Percentiles rank a stretch among this genome's conserved stretches.
Conservation (phyloP, 2,329 filamentous ascomycete species). For the Penicillium crustosum region DNA sequence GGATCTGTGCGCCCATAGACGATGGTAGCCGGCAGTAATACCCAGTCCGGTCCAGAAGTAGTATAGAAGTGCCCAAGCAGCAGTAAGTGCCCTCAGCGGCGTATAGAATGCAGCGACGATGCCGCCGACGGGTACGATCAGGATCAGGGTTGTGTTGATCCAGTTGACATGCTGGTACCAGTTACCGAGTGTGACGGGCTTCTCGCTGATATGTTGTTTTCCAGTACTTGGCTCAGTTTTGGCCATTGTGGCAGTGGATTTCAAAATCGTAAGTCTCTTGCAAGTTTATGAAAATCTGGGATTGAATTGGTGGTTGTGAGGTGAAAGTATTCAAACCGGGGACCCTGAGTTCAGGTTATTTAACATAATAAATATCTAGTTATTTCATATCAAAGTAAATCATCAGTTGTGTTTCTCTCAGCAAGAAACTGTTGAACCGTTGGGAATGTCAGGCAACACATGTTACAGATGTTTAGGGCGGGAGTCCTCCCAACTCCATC, state of each 20-base stretch:
- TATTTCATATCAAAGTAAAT: neutral
- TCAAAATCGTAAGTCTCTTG: neutral
- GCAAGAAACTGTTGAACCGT: constrained; percentile 12
- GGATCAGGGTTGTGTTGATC: constrained; percentile 77
- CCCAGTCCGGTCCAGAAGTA: constrained; percentile 78
- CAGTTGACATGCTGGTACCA: constrained; percentile 89
- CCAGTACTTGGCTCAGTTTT: neutral
- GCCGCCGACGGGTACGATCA: constrained; percentile 70
- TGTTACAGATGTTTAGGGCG: neutral
- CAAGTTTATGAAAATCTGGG: neutral
- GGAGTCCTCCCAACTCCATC: neutral
- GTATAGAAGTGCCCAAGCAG: constrained; percentile 68
- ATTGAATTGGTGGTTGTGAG: neutral
- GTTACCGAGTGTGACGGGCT: constrained; percentile 72
- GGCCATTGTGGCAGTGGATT: constrained; percentile 1
- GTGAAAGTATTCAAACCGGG: too few species aligned
- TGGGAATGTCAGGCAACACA: constrained; percentile 7
- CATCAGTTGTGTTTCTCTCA: neutral
- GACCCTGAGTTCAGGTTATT: neutral
- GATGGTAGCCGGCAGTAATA: constrained; percentile 74
- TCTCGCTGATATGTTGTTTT: constrained; percentile 78
- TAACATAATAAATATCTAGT: neutral
- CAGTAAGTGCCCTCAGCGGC: constrained; percentile 65
- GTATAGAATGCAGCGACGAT: constrained; percentile 72
- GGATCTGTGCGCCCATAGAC: constrained; percentile 77